Evolutionary conservation across 257 asterid species (phyloP), one percentile per base, ranked within the genome.

Genomic region (Prunella vulgaris): DNA sequence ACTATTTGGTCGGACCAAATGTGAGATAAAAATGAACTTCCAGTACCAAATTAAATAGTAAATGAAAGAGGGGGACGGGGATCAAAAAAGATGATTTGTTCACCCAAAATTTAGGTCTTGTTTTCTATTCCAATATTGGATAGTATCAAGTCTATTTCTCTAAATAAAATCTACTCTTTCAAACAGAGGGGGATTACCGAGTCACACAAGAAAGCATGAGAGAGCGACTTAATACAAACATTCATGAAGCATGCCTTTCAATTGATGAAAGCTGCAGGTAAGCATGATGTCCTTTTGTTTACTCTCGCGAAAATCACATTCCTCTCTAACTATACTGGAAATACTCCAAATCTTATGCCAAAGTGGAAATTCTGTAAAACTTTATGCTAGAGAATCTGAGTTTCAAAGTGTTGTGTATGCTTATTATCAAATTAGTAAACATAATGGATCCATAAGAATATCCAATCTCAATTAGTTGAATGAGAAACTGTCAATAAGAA

Each of bases 181-280:
- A 64, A 35, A n/a, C 54, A 89, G 86, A 80, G 30, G 85, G 82
- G 63, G 82, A 78, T 5, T 87, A 84, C 76, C 87, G 73, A 57
- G 92, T 89, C 78, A 89, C 95, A 0, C 76, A 75, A 68, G 95
- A 87, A 83, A 86, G 95, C 73, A 61, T 89, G 80, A 82, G 44
- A 77, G 97, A 92, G 72, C 78, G 96, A 72, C 88, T 89, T 12
- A 84, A 79, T 69, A 89, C 94, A 24, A 78, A 87, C 70, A 82
- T 92, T 88, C 92, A 82, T 28, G 87, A 87, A 65, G 95, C 92
- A 17, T 86, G 96, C 73, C 90, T 82, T 74, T 77, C 80, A 37
- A 83, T 92, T 68, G 88, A 81, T 74, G 68, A 80, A 58, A 76
- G 58, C 52, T 92, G 97, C 89, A 84, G 91, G 97, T 92, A 62